Conservation (phyloP, 2,329 filamentous ascomycete genomes). For the Pleoardoris graminearum region DNA sequence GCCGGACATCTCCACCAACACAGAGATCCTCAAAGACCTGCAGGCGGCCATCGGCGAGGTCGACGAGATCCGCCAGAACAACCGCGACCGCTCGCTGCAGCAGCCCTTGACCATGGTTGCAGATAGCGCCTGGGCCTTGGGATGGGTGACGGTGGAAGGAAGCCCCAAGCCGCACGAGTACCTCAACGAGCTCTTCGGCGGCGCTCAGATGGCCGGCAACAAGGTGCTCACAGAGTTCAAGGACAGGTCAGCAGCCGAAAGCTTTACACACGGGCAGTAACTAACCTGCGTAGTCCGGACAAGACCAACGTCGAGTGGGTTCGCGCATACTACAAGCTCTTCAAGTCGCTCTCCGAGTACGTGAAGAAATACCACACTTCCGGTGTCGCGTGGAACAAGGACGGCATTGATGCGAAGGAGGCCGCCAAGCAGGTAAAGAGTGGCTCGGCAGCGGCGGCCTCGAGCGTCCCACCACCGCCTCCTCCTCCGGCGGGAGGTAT, state of each 20-base stretch:
- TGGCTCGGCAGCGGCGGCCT: slow-evolving; percentile 54
- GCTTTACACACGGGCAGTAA: neutral
- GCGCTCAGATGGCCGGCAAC: slow-evolving; percentile 93
- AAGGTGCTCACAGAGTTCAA: slow-evolving; percentile 89
- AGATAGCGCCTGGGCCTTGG: slow-evolving; percentile 85
- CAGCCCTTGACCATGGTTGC: slow-evolving; percentile 85
- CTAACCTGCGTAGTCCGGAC: slow-evolving; percentile 60
- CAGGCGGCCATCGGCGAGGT: slow-evolving; percentile 81
- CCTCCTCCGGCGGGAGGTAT: slow-evolving; percentile 61
- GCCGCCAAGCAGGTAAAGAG: slow-evolving; percentile 63
- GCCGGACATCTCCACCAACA: slow-evolving; percentile 72
- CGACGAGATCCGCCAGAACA: slow-evolving; percentile 78
- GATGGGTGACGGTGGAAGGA: slow-evolving; percentile 81
- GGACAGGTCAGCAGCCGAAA: slow-evolving; percentile 62
- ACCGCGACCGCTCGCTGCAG: slow-evolving; percentile 73
- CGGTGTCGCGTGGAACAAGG: slow-evolving; percentile 86
- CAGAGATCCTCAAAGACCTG: slow-evolving; percentile 82
- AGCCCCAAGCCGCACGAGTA: slow-evolving; percentile 75
- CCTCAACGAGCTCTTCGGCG: slow-evolving; percentile 78
- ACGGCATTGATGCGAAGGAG: slow-evolving; percentile 72
- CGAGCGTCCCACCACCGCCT: slow-evolving; percentile 67
- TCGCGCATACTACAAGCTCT: slow-evolving; percentile 87
- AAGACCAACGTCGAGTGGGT: slow-evolving; percentile 81
- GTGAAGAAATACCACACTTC: slow-evolving; percentile 79
- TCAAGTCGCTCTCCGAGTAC: slow-evolving; percentile 80